A percentile compares a stretch with the other conserved stretches of the same genome.
These are phyloP conservation scores for Mikania micrantha DNA, from an alignment of 129 eudicot species.

Conservation along the genomic window DNA sequence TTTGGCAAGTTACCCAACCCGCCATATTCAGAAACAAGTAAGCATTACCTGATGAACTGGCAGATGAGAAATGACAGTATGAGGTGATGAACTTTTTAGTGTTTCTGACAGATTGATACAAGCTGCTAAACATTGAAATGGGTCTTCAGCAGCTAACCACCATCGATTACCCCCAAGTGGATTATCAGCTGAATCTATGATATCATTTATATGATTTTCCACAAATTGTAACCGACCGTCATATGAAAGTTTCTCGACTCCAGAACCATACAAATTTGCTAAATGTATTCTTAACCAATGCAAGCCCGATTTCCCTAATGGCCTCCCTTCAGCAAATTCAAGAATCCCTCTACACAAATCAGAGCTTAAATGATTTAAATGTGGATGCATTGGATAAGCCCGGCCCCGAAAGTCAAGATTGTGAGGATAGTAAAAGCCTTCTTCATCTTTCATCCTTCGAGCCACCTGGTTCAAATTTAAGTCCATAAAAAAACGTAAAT, in stretches of 20 bases:
- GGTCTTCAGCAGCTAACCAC: slow-evolving; percentile 98
- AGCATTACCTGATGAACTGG: slow-evolving; percentile 88
- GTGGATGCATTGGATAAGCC: slow-evolving; percentile 98
- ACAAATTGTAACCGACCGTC: slow-evolving; percentile 79
- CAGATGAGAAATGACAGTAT: slow-evolving; percentile 75
- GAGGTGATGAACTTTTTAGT: slow-evolving; percentile 79
- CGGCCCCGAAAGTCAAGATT: slow-evolving; percentile 95
- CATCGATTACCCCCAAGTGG: slow-evolving; percentile 81
- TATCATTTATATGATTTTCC: slow-evolving; percentile 62
- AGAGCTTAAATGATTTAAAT: slow-evolving; percentile 83
- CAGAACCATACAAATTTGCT: slow-evolving; percentile 85
- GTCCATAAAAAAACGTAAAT: slow-evolving; percentile 1
- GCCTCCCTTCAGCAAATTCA: slow-evolving; percentile 93
- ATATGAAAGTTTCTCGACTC: slow-evolving; percentile 81
- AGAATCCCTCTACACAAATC: slow-evolving; percentile 94
- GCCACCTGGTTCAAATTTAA: slow-evolving; percentile 62
- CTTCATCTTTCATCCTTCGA: slow-evolving; percentile 84
- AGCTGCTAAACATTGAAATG: slow-evolving; percentile 92
- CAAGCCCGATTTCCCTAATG: slow-evolving; percentile 85
- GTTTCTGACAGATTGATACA: slow-evolving; percentile 86
- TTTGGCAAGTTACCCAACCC: neutral
- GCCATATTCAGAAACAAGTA: neutral
- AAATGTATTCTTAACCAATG: slow-evolving; percentile 85
- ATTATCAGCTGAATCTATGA: slow-evolving; percentile 77
- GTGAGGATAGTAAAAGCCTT: slow-evolving; percentile 95